Conservation (phyloP, 1,284 basidiomycete genomes). For the Ganoderma sinense region DNA sequence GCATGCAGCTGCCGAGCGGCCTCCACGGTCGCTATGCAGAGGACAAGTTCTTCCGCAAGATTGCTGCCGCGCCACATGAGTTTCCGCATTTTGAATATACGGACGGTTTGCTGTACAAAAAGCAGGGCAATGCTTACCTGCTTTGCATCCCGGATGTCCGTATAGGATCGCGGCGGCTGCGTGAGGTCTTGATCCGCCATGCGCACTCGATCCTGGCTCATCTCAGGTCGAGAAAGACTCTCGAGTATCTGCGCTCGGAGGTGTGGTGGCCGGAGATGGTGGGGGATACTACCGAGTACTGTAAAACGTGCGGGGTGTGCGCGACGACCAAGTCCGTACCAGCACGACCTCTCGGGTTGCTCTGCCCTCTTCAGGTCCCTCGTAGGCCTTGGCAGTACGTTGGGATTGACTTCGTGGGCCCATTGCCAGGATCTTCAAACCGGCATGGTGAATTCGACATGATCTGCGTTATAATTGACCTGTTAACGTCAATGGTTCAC, state of each 20-base stretch:
- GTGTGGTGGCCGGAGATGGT: constrained; percentile 40
- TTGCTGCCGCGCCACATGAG: background rate
- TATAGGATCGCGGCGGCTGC: constrained; percentile 20
- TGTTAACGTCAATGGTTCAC: constrained; percentile 41
- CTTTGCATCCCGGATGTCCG: constrained; percentile 30
- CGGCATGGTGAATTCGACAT: constrained; percentile 37
- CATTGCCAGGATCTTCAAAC: constrained; percentile 38
- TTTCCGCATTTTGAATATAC: background rate
- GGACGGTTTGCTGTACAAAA: background rate
- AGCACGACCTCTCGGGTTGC: background rate
- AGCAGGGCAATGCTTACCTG: background rate
- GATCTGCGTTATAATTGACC: constrained; percentile 42
- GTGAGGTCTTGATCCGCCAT: constrained; percentile 36
- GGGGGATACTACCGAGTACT: constrained; percentile 30
- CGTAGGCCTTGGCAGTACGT: constrained; percentile 37
- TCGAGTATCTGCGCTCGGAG: constrained; percentile 32
- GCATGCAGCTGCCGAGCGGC: background rate
- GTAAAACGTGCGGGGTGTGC: constrained; percentile 34
- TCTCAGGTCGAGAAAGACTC: constrained; percentile 34
- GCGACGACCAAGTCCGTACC: constrained; percentile 13
- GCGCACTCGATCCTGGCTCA: constrained; percentile 39
- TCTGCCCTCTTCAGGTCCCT: constrained; percentile 27
- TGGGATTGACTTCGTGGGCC: constrained; percentile 46
- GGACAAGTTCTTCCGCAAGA: background rate
- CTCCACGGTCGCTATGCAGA: background rate